Base-by-base conservation (phyloP, 2,329 filamentous ascomycete genomes). In the Hymenoscyphus repandus region DNA sequence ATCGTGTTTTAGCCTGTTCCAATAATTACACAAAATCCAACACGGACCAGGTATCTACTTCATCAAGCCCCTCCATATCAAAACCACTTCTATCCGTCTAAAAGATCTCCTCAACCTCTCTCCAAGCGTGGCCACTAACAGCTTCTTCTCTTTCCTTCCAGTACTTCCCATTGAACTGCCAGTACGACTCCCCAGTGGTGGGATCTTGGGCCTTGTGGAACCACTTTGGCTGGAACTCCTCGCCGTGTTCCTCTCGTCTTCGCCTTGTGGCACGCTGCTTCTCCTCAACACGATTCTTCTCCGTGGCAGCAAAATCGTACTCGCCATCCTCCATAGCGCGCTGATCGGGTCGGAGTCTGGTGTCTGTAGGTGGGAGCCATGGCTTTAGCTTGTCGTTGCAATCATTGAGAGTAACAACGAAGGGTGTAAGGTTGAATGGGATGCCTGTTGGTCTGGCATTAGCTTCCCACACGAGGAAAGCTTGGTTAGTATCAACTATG, bases 291-390 rank as follows among this genome's bases (percentile, higher is more conserved):
- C 93, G 79, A 64, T 92, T 93, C 80, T 99, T 99, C 74, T 99
- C 93, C 5, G 80, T 81, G 0, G 92, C 93, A 1, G 93, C 93
- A 53, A 93, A 77, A 64, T 97, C 92, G 65, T 99, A 99, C 69
- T 91, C 82, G n/a, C 92, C 93, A 55, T 97, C 91, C 68, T 99
- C 93, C 93, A 99, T 99, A 1, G 93, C 93, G 10, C 93, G 80
- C 72, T 99, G 93, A 69, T 99, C 93, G 0, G 93, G 92, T 30
- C 93, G 79, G 31, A 96, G 75, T n/a, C 93, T 79, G 1, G 92
- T 95, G 68, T 99, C 93, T 0, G 93, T 99, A 0, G 93, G 93
- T 34, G 93, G 88, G 13, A 99, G 73, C 71, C 86, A 82, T 4
- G 85, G 80, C 46, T 72, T 74, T 15, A 99, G 76, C n/a, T 80